Base-by-base conservation (phyloP, 2,329 filamentous ascomycete species). In the Lecanoromycetidae sp. region DNA sequence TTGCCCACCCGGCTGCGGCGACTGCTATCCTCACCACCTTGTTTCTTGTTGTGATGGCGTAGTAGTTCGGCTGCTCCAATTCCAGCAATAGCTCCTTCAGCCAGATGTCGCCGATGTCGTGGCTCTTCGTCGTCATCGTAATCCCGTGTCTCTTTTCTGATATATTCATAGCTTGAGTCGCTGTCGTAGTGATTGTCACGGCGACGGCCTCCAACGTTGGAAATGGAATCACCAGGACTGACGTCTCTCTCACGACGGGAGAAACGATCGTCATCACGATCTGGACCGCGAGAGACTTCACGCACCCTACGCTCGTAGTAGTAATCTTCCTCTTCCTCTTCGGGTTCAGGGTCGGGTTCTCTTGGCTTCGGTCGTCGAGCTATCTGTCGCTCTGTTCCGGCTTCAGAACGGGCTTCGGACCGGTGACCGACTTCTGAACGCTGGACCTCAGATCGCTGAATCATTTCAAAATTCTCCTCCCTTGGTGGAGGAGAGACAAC, bases 151-250 rank as follows among this genome's bases (percentile, higher is more conserved):
- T 72, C 70, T 63, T 72, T 71, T 55, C 71, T 72, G 30, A 77
- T 65, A 55, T 79, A 77, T 46, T 79, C 73, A 57, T 75, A 72
- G 56, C 77, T 77, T 52, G 80, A 76, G 56, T 80, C 77, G 55
- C 76, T 71, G 56, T 65, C 76, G 58, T 74, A 77, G 52, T 67
- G 70, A 26, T 63, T 57, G 40, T 63, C 58, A 32, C 58, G 63
- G 39, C 68, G 65, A 36, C 64, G 64, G 22, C 66, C 64, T 32
- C 60, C 63, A 49, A 67, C 64, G 52, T 75, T 71, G 9, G 72
- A 75, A 39, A 71, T 64, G 13, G 72, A 74, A 56, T 76, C 72
- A 39, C 65, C 63, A 4, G 72, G 71, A 49, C 70, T 71, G 39
- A 75, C 57, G 49, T 71, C 67, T 44, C 65, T 67, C 19, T 49